These are phyloP conservation scores for Hymenoscyphus scutula DNA, from an alignment of 2,329 filamentous ascomycete species.

Conservation along the genomic window DNA sequence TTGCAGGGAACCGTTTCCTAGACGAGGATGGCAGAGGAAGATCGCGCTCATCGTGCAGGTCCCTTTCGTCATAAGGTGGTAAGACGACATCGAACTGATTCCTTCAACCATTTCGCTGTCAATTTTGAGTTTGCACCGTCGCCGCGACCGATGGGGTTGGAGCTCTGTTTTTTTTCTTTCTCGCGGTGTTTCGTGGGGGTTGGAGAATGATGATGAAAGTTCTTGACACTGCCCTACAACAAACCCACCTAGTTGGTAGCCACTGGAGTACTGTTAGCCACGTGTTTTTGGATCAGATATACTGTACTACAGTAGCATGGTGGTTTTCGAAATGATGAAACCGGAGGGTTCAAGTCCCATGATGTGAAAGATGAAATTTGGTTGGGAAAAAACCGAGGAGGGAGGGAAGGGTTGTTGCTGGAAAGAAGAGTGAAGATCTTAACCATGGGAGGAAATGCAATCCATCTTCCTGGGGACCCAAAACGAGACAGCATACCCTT, in stretches of 20 bases:
- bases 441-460: neutral
- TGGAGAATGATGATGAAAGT: neutral
- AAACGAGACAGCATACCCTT: too few species aligned
- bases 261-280: neutral
- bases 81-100: neutral
- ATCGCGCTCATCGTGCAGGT: neutral
- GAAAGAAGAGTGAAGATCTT: neutral
- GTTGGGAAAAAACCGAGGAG: neutral
- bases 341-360: conserved; percentile 2
- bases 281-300: neutral
- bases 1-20: conserved; percentile 1
- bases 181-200: too few species aligned
- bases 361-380: neutral
- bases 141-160: neutral
- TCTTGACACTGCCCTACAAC: neutral
- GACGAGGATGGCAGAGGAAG: neutral
- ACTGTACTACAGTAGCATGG: too few species aligned
- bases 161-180: too few species aligned
- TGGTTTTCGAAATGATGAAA: neutral
- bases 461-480: neutral
- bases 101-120: neutral
- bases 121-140: neutral
- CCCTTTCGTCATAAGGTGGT: neutral
- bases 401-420: neutral
- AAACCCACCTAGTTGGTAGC: too few species aligned